A percentile compares a stretch with the other conserved stretches of the same genome.
Conservation (phyloP, 352 stramenopile species). For the Aphanomyces invadans region DNA sequence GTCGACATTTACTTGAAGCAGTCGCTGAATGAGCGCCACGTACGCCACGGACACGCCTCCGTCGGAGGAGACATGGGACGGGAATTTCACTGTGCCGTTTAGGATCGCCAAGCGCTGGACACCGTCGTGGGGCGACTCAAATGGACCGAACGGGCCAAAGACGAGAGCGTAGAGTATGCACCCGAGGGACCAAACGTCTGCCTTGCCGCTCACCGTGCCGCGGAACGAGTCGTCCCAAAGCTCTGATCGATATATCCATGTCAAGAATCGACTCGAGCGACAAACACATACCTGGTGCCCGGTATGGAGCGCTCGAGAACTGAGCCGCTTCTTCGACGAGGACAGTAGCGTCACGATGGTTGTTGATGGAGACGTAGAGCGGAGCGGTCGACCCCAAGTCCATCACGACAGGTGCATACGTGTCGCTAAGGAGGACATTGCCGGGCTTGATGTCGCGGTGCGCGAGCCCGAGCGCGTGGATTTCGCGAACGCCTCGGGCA, state of each 20-base stretch:
- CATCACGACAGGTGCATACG: conserved; percentile 50
- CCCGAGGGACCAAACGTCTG: conserved; percentile 88
- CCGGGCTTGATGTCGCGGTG: conserved; percentile 76
- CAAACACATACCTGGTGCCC: conserved; percentile 40
- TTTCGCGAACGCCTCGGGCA: conserved; percentile 43
- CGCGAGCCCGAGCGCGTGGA: conserved; percentile 47
- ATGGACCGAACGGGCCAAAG: conserved; percentile 84
- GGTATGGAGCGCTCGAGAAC: conserved; percentile 84
- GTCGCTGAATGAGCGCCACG: conserved; percentile 53
- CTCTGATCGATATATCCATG: conserved; percentile 34
- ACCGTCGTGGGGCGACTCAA: conserved; percentile 60
- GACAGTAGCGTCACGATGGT: conserved; percentile 36
- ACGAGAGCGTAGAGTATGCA: conserved; percentile 88
- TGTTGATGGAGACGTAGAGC: conserved; percentile 30
- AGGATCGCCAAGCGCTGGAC: conserved; percentile 49
- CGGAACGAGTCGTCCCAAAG: conserved; percentile 58
- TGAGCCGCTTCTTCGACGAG: conserved; percentile 76
- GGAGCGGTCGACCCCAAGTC: conserved; percentile 66
- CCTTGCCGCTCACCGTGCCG: conserved; percentile 43
- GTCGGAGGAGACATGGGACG: conserved; percentile 31
- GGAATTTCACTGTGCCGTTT: conserved; percentile 64
- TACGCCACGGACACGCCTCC: conserved; percentile 39
- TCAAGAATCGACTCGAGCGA: neutral
- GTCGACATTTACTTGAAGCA: conserved; percentile 50
- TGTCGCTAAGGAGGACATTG: conserved; percentile 57